Conservation (phyloP, 1,139 yeast genomes). For the Pichia sp. region DNA sequence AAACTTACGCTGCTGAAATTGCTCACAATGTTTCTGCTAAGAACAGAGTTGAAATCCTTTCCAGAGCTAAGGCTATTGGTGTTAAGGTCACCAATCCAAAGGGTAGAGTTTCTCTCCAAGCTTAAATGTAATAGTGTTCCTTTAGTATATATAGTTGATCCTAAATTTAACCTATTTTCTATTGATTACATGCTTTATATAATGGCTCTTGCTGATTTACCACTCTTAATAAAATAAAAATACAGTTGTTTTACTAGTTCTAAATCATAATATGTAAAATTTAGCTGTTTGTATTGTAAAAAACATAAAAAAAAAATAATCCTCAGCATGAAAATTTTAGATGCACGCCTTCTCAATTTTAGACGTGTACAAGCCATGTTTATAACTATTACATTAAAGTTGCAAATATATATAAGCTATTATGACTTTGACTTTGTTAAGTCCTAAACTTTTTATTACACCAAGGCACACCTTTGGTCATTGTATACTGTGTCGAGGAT, state of each 20-base stretch:
- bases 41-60: conserved; percentile 95
- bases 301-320: no score
- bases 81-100: conserved; percentile 98
- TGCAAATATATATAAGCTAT: no score
- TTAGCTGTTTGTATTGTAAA: no score
- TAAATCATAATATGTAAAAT: no score
- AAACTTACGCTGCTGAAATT: conserved; percentile 98
- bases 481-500: neutral
- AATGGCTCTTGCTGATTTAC: neutral
- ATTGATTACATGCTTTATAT: neutral
- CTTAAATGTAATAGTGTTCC: conserved; percentile 43
- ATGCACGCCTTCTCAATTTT: no score
- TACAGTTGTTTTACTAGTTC: neutral
- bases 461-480: no score
- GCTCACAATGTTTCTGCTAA: conserved; percentile 98
- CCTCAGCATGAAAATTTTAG: no score
- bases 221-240: neutral
- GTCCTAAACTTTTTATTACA: no score
- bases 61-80: conserved; percentile 98
- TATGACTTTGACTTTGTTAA: no score
- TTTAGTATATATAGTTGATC: conserved; percentile 14
- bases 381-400: no score
- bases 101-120: conserved; percentile 98
- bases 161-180: conserved; percentile 10
- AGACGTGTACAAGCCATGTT: no score